Evolutionary conservation across 2,329 filamentous ascomycete species (phyloP).

Genomic region (Fusarium musae): DNA sequence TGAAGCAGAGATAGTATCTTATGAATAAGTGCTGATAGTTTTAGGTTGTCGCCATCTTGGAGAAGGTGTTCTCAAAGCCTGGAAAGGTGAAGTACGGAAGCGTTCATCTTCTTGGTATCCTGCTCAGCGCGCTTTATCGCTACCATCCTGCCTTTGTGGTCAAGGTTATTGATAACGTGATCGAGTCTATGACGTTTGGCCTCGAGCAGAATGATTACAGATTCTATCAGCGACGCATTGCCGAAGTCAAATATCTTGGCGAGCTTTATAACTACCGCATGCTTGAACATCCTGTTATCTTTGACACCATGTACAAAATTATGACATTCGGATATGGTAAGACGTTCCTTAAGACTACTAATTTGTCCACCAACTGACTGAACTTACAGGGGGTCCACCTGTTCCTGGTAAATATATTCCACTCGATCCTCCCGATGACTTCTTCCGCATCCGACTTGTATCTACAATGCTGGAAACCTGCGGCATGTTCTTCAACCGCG

Average conservation of each 20-base stretch:
- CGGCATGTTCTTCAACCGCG: slow-evolving; percentile 94
- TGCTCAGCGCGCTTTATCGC: slow-evolving; percentile 87
- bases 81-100: slow-evolving; percentile 98
- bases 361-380: slow-evolving; percentile 20
- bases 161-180: slow-evolving; percentile 87
- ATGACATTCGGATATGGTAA: slow-evolving; percentile 88
- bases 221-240: slow-evolving; percentile 92
- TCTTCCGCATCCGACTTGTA: slow-evolving; percentile 91
- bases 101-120: slow-evolving; percentile 90
- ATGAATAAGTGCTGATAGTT: not conserved
- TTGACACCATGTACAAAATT: slow-evolving; percentile 94
- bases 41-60: slow-evolving; percentile 77
- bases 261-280: slow-evolving; percentile 98
- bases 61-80: slow-evolving; percentile 95
- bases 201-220: slow-evolving; percentile 97
- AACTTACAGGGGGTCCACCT: slow-evolving; percentile 74
- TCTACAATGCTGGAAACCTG: slow-evolving; percentile 93
- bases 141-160: slow-evolving; percentile 94
- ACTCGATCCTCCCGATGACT: slow-evolving; percentile 91
- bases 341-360: slow-evolving; percentile 26
- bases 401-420: slow-evolving; percentile 79
- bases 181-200: slow-evolving; percentile 88
- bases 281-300: slow-evolving; percentile 94
- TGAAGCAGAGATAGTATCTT: slow-evolving; percentile 4
- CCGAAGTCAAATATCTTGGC: slow-evolving; percentile 95